Base-by-base conservation (phyloP, 345 rosid genomes). In the Pseudoturritis turrita region DNA sequence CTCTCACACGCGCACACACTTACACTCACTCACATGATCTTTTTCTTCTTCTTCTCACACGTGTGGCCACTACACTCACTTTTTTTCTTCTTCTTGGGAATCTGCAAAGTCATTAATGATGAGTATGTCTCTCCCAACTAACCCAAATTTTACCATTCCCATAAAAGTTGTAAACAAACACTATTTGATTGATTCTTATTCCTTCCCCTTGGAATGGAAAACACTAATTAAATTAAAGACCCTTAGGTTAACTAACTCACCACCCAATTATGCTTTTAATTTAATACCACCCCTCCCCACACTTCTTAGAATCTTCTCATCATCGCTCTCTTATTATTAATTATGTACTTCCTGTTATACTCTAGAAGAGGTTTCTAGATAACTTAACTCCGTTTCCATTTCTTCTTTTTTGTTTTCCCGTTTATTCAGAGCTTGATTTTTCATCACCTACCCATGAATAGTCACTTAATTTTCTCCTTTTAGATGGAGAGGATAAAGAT, bases 391-490 rank as follows among this genome's bases (percentile, higher is more conserved):
- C 10, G 8, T 33, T 29, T 5, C 6, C 33, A n/a, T 7, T 7
- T 31, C 35, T 31, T 29, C 1, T 5, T 31, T 2, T 31, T 10
- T n/a, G 36, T 40, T 25, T 2, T 36, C 49, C 43, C 12, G 31
- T 62, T 66, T 58, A 36, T 49, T 60, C 56, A 54, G 73, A 58
- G 49, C 55, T 61, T 14, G 47, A 31, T 12, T 67, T 14, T 12
- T 77, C 65, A 51, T 77, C 88, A 81, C 83, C 86, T 78, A 78
- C 88, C 97, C 91, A 81, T 6, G 84, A 77, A 70, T 57, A 84
- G 63, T 76, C 79, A 79, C 83, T 89, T 80, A 86, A 36, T 79
- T 89, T 95, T 58, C 89, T 89, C 78, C 93, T 84, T 74, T 89
- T 95, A 61, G 71, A 73, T 50, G 85, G 70, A 36, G 85, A 74